Evolutionary conservation across 345 rosid genomes (phyloP), one percentile per base, ranked within the genome.

Genomic region (Cardiospermum halicacabum): DNA sequence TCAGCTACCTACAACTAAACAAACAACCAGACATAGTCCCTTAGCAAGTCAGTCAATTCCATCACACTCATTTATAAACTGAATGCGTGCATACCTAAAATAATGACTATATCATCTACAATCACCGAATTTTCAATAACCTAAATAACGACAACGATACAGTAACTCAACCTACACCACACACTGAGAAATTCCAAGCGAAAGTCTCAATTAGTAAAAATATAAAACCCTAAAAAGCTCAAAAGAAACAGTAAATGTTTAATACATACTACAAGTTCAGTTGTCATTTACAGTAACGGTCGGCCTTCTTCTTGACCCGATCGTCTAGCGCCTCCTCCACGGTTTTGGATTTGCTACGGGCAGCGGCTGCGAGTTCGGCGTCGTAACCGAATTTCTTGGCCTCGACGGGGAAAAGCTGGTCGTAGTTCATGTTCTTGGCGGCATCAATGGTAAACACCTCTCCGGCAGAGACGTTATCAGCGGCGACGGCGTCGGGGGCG

Each of bases 261-360:
- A 56, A 10, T 16, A 25, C 67, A 64, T 36, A 51, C 58, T 47
- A 64, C 25, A 58, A 18, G 36, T 18, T 61, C 51, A 47, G 24
- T 47, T 13, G 1, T 75, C 84, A 89, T 83, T 92, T 92, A 72
- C 96, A 92, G 70, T 89, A 92, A 26, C 98, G 96, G 66, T 89
- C 96, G 0, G 96, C 98, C 80, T 92, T 92, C 84, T 89, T 92
- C 85, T 88, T 85, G 53, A 89, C 96, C 16, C 96, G 96, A 69
- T 92, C 98, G 40, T 92, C 96, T n/a, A 92, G 92, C 42, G 93
- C 96, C 15, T 87, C 80, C 72, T 81, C 98, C 1, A 84, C 82
- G 1, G 86, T 66, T 43, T 78, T 83, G 49, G 24, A 0, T 47
- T 47, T 47, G 24, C 10, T 19, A 19, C 10, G 19, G 7, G 49